Conservation (phyloP, 768 basidiomycete species). For the Mycena vitilis region DNA sequence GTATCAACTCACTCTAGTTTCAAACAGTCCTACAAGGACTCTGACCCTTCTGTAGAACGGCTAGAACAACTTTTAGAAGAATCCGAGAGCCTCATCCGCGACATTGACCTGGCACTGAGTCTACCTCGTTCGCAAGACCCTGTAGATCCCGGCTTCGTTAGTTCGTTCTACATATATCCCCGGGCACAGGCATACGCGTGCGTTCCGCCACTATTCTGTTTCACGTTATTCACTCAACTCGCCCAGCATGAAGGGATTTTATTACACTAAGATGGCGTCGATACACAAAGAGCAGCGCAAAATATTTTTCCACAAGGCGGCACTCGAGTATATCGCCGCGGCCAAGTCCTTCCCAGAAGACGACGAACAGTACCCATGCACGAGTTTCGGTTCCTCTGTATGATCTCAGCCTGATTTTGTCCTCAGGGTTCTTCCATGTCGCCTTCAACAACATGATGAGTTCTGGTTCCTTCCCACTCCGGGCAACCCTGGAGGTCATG, state of each 20-base stretch:
- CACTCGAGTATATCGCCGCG: slow-evolving; percentile 27
- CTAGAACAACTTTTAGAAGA: slow-evolving; percentile 29
- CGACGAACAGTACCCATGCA: slow-evolving; percentile 38
- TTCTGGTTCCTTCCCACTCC: slow-evolving; percentile 16
- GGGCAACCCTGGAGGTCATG: slow-evolving; percentile 29
- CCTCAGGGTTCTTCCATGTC: slow-evolving; percentile 17
- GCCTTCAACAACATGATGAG: slow-evolving; percentile 21
- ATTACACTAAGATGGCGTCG: slow-evolving; percentile 16
- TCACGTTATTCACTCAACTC: background rate
- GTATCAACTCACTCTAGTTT: too few species aligned
- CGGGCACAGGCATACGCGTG: slow-evolving; percentile 34
- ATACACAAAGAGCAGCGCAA: background rate
- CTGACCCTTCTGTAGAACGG: background rate
- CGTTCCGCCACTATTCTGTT: background rate
- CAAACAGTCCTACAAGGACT: too few species aligned
- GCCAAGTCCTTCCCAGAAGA: slow-evolving; percentile 35
- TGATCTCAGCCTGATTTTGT: background rate
- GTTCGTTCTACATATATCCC: slow-evolving; percentile 35
- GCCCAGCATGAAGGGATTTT: slow-evolving; percentile 33
- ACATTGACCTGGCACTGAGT: slow-evolving; percentile 24
- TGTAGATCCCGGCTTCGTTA: slow-evolving; percentile 21
- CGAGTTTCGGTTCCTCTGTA: background rate
- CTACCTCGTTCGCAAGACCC: slow-evolving; percentile 6
- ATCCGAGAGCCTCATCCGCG: slow-evolving; percentile 29
- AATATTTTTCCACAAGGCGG: slow-evolving; percentile 24